Evolutionary conservation across 106 monocot genomes (phyloP), one percentile per base, ranked within the genome.

Genomic region (Posidonia australis): DNA sequence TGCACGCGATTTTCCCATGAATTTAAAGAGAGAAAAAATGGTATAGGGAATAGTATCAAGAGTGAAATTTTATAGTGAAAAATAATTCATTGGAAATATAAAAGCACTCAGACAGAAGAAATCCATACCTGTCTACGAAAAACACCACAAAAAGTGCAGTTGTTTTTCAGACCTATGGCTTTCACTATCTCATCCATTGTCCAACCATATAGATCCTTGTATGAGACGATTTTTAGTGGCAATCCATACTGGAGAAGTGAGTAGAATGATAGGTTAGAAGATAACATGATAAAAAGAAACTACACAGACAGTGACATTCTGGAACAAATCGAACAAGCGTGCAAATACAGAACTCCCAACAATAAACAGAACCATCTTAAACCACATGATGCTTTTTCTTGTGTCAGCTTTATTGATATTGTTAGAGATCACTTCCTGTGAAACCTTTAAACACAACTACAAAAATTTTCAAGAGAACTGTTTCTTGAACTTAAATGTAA

Each of bases 111-210:
- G 10, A 46, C 7, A 20, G 46, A 25, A 44, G 67, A 18, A 44
- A 32, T 9, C 42, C 46, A 76, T 84, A 98, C 98, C 91, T 98
- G 98, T 46, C 98, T 82, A 31, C 98, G 84, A 56, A 98, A 98
- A 70, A 98, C 98, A 73, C 98, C 98, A 80, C 98, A 98, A 69
- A 98, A 98, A 1, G 98, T 98, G 67, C 98, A 98, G 52, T 98
- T 98, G 36, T 98, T 98, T 77, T 98, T 98, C 31, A 98, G 58
- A 30, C 98, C 98, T 65, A 98, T 98, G 55, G 80, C 77, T 63
- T 88, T 91, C 70, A 98, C 98, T 62, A 98, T 98, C 60, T 98
- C 98, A 83, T 98, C 98, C 98, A 98, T 98, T 48, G 98, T 98
- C 98, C 98, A 98, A 19, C 87, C 87, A 81, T 98, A 98, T 46